Evolutionary conservation across 441 rosid genomes (phyloP), one percentile per base, ranked within the genome.

Genomic region (Jatropha multifida): DNA sequence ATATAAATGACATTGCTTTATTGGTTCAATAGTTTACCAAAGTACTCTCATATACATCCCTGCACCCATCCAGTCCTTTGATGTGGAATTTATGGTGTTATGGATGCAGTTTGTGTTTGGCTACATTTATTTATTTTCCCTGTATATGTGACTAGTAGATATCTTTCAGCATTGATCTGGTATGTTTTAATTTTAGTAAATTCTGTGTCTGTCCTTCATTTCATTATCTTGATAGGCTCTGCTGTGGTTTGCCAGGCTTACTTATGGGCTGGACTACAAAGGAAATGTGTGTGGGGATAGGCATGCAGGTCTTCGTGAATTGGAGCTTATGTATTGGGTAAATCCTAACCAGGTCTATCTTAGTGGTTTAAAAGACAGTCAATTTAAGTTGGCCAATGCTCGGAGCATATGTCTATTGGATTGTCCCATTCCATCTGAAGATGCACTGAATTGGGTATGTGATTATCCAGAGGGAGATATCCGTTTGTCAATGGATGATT

Each of bases 401-500:
- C 88, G 98, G 74, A 93, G 85, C 78, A 87, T 92, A 78, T 96
- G 97, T 81, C 85, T 92, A 82, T 83, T 93, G 85, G 99, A 96
- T 78, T 96, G 98, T 70, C 99, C 99, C 58, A 76, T 60, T 46
- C 95, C 98, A 6, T 83, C 93, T 9, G 96, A 90, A 42, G 98
- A 96, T 87, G 82, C 83, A 20, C 90, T 96, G 48, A 86, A 80
- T 72, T 93, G 99, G 99, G 97, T 92, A 66, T 96, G 99, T 86
- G 99, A 96, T 81, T 96, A 96, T 80, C 99, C 99, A 44, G 98
- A 93, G 8, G 99, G 98, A 46, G 99, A 93, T 76, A 93, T 93
- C 76, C 94, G 87, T 78, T 85, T 96, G 77, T 84, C 89, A 38
- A 80, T 83, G 88, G 81, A 87, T 71, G 94, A 96, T 74, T 96